Base-by-base conservation (phyloP, 371 early-diverging fungal species). In the Circinella minor region DNA sequence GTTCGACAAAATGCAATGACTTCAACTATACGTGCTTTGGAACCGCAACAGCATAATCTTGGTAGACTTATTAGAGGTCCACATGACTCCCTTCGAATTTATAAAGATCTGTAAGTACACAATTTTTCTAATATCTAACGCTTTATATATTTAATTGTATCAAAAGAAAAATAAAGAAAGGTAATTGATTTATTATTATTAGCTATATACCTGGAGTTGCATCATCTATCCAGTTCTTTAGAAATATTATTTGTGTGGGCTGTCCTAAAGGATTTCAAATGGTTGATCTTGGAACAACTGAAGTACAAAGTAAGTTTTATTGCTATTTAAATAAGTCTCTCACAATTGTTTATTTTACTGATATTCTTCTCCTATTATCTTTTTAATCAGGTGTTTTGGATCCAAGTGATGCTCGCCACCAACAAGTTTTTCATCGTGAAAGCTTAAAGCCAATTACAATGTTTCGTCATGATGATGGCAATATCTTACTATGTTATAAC, bases 181-280 rank as follows among this genome's bases (percentile, higher is more conserved):
- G n/a, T 11, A 43, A 1, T 6, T 43, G 3, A 8, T 13, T 1
- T 36, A 20, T 48, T 3, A n/a, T 39, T 47, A 4, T 47, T 37
- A 65, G 65, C 9, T 97, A 96, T 75, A 92, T 97, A 69, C 95
- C 96, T 5, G 86, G 92, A 13, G 96, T 94, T 77, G 87, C 93
- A 14, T 86, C 86, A 14, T 92, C 93, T 10, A 82, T 97, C 59
- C 92, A 94, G 75, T 94, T 91, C 69, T 77, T 96, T 69, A 87
- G 89, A 36, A 90, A 91, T 34, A 92, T 91, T 49, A 85, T 97
- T 34, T 94, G 94, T 72, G 94, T 97, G 15, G 97, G 97, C 14
- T 95, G 96, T 74, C 84, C 88, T 17, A 92, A 92, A 70, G 97
- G 97, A 2, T 97, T 97, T 74, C 96, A 97, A 74, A 83, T 97